phyloP scores from a whole-genome alignment of 2,329 filamentous ascomycete genomes.

The Aspergillus sojae region DNA sequence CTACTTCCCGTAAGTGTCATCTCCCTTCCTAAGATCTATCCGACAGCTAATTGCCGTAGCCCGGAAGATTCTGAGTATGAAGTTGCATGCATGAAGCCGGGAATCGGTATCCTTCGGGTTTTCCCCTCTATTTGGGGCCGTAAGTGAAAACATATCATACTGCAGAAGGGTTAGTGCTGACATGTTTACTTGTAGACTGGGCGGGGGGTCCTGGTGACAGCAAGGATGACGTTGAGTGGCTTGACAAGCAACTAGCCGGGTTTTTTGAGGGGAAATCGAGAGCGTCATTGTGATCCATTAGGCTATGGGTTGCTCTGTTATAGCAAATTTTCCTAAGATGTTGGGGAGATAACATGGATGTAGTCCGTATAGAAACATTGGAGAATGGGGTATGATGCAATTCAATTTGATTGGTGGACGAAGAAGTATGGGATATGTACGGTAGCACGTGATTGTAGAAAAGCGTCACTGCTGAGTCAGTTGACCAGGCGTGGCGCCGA shows the following conservation, averaged over 20 bases:
- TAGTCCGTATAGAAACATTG: background rate
- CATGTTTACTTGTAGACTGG: slow-evolving; percentile 48
- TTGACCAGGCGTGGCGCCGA: background rate
- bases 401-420: background rate
- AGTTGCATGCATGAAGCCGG: slow-evolving; percentile 63
- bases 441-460: background rate
- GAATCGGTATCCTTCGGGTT: slow-evolving; percentile 57
- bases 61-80: slow-evolving; percentile 79
- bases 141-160: slow-evolving; percentile 35
- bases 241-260: slow-evolving; percentile 62
- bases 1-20: slow-evolving; percentile 68
- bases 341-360: background rate
- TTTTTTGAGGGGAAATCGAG: slow-evolving; percentile 48
- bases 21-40: background rate
- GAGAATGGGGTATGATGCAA: background rate
- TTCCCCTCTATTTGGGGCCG: slow-evolving; percentile 69
- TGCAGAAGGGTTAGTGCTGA: slow-evolving; percentile 18
- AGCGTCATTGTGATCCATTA: background rate
- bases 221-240: slow-evolving; percentile 70
- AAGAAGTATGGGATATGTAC: background rate
- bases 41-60: slow-evolving; percentile 38
- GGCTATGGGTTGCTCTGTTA: background rate
- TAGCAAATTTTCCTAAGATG: background rate
- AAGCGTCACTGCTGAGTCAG: background rate
- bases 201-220: slow-evolving; percentile 72